These are phyloP conservation scores for Ogataea glucozyma DNA, from an alignment of 805 yeast species.

Conservation along the genomic window DNA sequence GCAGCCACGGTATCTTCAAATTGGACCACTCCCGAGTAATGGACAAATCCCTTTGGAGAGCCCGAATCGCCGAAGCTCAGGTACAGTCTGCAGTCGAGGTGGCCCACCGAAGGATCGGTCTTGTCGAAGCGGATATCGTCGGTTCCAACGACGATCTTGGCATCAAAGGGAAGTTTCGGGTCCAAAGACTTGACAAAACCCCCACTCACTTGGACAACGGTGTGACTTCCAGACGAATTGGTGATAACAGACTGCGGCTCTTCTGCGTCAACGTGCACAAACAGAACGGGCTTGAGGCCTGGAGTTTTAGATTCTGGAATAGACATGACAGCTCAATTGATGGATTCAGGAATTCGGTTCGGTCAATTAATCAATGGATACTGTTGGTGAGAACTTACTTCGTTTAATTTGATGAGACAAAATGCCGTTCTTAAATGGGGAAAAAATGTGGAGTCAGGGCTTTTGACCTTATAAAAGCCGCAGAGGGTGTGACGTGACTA, in stretches of 20 bases:
- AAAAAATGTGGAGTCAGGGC: constrained; percentile 3
- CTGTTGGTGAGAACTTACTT: no score
- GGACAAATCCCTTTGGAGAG: constrained; percentile 44
- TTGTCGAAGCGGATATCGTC: constrained; percentile 48
- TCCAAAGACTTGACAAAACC: constrained; percentile 43
- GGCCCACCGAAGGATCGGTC: constrained; percentile 30
- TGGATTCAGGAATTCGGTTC: not conserved
- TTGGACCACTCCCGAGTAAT: constrained; percentile 51
- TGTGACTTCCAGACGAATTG: constrained; percentile 30
- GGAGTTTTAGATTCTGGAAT: constrained; percentile 26
- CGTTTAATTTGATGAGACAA: no score
- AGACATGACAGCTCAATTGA: constrained; percentile 1
- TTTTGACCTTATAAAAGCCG: not conserved
- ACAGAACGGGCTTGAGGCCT: constrained; percentile 38
- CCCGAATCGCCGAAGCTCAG: constrained; percentile 34
- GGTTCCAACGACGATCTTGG: constrained; percentile 40
- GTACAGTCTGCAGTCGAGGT: constrained; percentile 51
- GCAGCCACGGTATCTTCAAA: constrained; percentile 37
- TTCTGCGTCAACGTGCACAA: constrained; percentile 37
- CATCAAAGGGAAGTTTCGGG: constrained; percentile 40
- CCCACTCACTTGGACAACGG: constrained; percentile 34
- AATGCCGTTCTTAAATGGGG: not conserved
- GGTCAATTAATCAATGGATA: no score
- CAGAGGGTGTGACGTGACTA: no score
- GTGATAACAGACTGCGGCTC: constrained; percentile 35